Conservation (phyloP, 2,329 filamentous ascomycete species). For the Aureobasidium zeae region DNA sequence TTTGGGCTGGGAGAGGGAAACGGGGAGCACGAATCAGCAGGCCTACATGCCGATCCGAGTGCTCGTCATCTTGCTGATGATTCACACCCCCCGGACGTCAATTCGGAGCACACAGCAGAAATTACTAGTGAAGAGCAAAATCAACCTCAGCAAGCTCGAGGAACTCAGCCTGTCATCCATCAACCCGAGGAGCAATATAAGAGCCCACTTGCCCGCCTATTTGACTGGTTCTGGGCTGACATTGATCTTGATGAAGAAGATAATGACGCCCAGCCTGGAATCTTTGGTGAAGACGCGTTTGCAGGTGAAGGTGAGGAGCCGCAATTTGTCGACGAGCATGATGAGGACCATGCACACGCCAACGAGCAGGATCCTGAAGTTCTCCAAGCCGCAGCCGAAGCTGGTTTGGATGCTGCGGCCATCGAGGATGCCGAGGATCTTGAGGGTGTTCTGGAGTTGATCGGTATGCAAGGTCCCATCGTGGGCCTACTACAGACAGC, state of each 20-base stretch:
- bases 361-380: constrained; percentile 51
- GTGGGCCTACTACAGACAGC: constrained; percentile 87
- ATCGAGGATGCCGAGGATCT: constrained; percentile 84
- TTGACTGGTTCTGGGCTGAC: constrained; percentile 43
- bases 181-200: neutral
- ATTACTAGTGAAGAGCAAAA: neutral
- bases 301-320: constrained; percentile 53
- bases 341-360: constrained; percentile 22
- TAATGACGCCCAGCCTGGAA: constrained; percentile 21
- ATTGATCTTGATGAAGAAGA: constrained; percentile 26
- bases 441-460: constrained; percentile 89
- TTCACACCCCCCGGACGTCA: too few species aligned
- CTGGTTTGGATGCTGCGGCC: constrained; percentile 62
- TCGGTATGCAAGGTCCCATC: constrained; percentile 91
- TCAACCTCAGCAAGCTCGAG: neutral
- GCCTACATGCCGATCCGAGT: too few species aligned
- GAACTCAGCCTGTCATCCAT: neutral
- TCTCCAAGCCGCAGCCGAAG: constrained; percentile 55
- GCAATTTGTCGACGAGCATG: constrained; percentile 44
- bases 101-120: neutral
- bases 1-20: too few species aligned
- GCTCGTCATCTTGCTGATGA: too few species aligned
- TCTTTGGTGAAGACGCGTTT: constrained; percentile 47
- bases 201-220: constrained; percentile 19
- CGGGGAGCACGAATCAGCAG: too few species aligned